These are phyloP conservation scores for Huiozyma naganishii DNA, from an alignment of 805 yeast genomes.

Conservation along the genomic window DNA sequence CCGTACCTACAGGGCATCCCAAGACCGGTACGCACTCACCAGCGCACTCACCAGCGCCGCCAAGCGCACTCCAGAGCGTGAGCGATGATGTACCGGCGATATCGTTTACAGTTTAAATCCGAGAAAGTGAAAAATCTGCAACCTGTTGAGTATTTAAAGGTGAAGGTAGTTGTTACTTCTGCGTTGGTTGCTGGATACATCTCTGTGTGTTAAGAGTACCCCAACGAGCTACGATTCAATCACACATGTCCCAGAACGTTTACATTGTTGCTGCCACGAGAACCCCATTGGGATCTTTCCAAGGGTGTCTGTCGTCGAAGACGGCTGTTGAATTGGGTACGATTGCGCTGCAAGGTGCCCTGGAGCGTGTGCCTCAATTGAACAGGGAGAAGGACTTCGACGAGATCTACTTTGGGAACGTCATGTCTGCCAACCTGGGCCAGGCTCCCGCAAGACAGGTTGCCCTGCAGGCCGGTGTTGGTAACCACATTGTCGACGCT, in stretches of 20 bases:
- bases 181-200: too few relatives aligned
- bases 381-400: constrained; percentile 62
- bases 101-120: too few relatives aligned
- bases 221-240: not conserved
- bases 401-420: constrained; percentile 89
- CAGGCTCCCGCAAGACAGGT: constrained; percentile 99
- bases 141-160: too few relatives aligned
- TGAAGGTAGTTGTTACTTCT: too few relatives aligned
- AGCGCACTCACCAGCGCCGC: too few relatives aligned
- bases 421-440: constrained; percentile 84
- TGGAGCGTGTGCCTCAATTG: constrained; percentile 72
- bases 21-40: not conserved
- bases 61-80: too few relatives aligned
- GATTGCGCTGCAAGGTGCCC: constrained; percentile 82
- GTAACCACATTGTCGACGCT: constrained; percentile 71
- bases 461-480: constrained; percentile 80
- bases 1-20: constrained; percentile 13
- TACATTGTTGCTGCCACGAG: constrained; percentile 87
- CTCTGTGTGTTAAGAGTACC: too few relatives aligned
- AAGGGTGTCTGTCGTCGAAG: constrained; percentile 68
- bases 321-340: constrained; percentile 81
- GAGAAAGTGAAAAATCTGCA: too few relatives aligned
- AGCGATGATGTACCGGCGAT: too few relatives aligned
- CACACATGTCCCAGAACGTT: constrained; percentile 32
- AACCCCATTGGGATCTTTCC: constrained; percentile 94